Base-by-base conservation (phyloP, 2,329 filamentous ascomycete species). In the Aureobasidium sp. region DNA sequence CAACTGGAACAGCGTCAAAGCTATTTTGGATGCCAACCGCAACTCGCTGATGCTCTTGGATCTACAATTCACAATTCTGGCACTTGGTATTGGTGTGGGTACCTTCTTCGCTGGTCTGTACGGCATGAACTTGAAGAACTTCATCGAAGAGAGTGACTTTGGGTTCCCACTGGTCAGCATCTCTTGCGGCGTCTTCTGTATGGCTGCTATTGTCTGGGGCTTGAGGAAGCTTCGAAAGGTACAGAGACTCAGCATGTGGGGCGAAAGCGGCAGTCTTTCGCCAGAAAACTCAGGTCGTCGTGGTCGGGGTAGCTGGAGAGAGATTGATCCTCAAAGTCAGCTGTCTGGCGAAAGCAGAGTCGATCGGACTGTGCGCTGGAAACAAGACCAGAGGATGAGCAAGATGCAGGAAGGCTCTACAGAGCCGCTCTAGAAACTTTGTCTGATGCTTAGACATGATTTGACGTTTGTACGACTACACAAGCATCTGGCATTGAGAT, bases 61-160 rank as follows among this genome's bases (percentile, higher is more conserved):
- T 66, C 86, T 99, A 68, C 96, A 96, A 72, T 96, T 97, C 77
- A 94, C 89, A 71, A 92, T 99, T 63, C 90, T 91, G 62, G 97
- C 94, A 1, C 84, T 99, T 5, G 91, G 92, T n/a, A 85, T 97
- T 51, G 93, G 91, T 60, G 91, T 92, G 72, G 94, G 94, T 61
- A 97, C 94, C 54, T 95, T 97, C 72, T 83, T 97, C 69, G 95
- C 94, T 9, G 92, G 92, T n/a, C 85, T 99, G n/a, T 99, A 97
- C 81, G 94, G 94, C 68, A 97, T 97, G 92, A 99, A 99, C 78
- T 79, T 99, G 66, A 95, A 97, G 73, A 97, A 97, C 76, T 97
- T 97, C 75, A 91, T 97, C 68, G 94, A 99, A 78, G 93, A 97
- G 72, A 92, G 89, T 1, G 84, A 90, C 74, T 83, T 90, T 74